Percentiles rank a stretch among this genome's conserved stretches.
Conservation (phyloP, 108 stramenopile genomes). For the Cyclotella kingstonii region DNA sequence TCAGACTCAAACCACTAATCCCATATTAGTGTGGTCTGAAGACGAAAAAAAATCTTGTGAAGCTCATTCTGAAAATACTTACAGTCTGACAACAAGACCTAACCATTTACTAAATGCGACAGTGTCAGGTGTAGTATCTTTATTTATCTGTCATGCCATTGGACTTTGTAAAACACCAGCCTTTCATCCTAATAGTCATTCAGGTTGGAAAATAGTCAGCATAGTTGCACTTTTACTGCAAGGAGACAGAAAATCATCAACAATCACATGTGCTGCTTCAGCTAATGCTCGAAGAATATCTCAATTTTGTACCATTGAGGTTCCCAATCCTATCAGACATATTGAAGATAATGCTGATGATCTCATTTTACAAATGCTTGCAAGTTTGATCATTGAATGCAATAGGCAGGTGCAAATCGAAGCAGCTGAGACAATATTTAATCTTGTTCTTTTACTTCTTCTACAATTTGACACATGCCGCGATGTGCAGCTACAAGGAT, state of each 20-base stretch:
- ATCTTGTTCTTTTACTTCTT: constrained; percentile 34
- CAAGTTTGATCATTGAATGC: constrained; percentile 8
- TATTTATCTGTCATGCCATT: constrained; percentile 26
- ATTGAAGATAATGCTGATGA: neutral
- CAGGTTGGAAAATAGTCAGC: constrained; percentile 30
- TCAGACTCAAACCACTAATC: neutral
- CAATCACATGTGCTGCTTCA: constrained; percentile 28
- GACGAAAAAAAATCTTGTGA: no score
- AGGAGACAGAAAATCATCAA: constrained; percentile 32
- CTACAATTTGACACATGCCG: constrained; percentile 35
- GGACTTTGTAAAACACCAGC: neutral
- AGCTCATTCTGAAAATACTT: no score
- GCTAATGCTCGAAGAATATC: constrained; percentile 27
- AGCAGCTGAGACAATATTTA: constrained; percentile 23
- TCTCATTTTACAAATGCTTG: constrained; percentile 6
- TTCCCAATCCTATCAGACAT: neutral
- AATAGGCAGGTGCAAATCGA: constrained; percentile 13
- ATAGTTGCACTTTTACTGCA: constrained; percentile 36
- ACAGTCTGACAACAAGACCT: no score
- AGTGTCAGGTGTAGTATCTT: constrained; percentile 33
- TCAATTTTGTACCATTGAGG: constrained; percentile 16
- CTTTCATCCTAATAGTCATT: neutral
- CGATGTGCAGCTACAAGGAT: constrained; percentile 22
- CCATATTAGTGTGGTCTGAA: constrained; percentile 3
- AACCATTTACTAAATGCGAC: constrained; percentile 1